Conservation (phyloP, 345 rosid species). For the Eucalyptus camaldulensis region DNA sequence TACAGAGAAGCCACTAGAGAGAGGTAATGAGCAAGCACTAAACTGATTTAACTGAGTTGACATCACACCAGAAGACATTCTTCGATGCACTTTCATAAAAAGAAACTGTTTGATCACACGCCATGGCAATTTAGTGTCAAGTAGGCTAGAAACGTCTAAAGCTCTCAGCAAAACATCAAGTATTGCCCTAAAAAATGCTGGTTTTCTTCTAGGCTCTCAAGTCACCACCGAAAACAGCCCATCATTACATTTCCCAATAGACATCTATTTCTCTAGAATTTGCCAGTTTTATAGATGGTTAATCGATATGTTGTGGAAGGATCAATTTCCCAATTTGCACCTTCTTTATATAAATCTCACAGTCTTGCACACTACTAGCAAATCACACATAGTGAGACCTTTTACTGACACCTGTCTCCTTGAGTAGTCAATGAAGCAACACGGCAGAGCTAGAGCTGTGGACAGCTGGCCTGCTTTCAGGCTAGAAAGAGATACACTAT, state of each 20-base stretch:
- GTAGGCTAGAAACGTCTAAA: not conserved
- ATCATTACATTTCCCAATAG: not conserved
- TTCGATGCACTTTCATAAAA: not conserved
- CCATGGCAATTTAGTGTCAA: not conserved
- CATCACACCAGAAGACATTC: not conserved
- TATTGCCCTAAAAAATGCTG: not conserved
- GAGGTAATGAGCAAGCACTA: not conserved
- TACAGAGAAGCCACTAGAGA: not conserved
- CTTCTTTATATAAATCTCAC: not conserved
- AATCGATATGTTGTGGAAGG: not conserved
- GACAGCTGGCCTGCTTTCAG: not conserved
- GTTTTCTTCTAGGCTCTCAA: not conserved
- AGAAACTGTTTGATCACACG: not conserved
- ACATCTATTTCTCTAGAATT: not conserved
- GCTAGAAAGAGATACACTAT: not conserved
- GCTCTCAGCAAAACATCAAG: not conserved
- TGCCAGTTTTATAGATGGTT: not conserved
- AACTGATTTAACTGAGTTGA: not conserved
- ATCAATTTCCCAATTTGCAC: not conserved
- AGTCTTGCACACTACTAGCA: not conserved
- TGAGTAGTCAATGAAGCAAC: not conserved
- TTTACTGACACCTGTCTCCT: not conserved
- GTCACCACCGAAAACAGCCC: not conserved
- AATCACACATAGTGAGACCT: not conserved
- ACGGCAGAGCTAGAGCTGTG: not conserved